These are phyloP conservation scores for Persicaria maculosa DNA, from an alignment of 148 eudicot genomes.

Conservation along the genomic window DNA sequence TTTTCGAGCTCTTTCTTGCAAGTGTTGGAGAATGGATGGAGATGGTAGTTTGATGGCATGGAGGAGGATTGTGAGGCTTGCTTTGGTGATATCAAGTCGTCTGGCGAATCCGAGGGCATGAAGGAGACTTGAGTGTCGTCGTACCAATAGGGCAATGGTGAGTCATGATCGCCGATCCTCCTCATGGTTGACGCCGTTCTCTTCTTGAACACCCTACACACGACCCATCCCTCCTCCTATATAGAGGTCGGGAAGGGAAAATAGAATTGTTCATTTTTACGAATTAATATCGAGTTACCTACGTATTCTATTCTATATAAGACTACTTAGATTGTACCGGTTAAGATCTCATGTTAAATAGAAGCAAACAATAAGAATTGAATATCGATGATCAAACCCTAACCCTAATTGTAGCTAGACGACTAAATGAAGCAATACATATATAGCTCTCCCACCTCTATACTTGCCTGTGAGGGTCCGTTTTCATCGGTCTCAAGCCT, in stretches of 20 bases:
- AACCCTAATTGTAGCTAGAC: neutral
- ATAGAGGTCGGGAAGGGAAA: neutral
- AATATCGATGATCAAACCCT: neutral
- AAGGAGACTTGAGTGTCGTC: constrained; percentile 53
- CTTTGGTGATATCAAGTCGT: constrained; percentile 9
- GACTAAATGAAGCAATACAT: neutral
- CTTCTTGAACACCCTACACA: constrained; percentile 82
- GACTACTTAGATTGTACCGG: neutral
- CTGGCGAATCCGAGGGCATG: constrained; percentile 30
- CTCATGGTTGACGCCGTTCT: constrained; percentile 39
- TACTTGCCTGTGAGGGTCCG: constrained; percentile 67
- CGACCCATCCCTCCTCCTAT: constrained; percentile 95
- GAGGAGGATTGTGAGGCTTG: constrained; percentile 18
- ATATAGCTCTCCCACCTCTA: neutral
- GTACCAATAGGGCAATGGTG: constrained; percentile 56
- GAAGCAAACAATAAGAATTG: neutral
- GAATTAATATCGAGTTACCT: neutral
- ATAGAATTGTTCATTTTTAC: neutral
- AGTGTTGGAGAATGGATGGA: constrained; percentile 14
- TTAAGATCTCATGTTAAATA: neutral
- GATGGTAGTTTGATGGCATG: constrained; percentile 23
- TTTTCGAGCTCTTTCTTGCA: constrained; percentile 44
- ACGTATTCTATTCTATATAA: neutral
- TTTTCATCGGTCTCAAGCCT: constrained; percentile 78
- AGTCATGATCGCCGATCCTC: constrained; percentile 34